These are phyloP conservation scores for Ascodesmis nigricans DNA, from an alignment of 495 filamentous ascomycete species.

Conservation along the genomic window DNA sequence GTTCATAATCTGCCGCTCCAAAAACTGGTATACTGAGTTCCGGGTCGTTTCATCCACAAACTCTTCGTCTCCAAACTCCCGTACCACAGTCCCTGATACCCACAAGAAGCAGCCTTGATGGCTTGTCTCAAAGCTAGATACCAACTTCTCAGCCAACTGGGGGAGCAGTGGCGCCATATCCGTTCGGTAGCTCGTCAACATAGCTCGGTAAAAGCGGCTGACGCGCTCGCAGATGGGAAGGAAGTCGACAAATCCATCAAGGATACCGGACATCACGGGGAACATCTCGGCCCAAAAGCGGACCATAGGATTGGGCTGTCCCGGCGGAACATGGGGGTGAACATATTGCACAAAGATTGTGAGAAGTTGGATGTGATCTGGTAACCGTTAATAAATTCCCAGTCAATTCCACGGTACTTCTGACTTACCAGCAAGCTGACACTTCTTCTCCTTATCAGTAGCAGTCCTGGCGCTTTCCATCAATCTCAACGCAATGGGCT, in stretches of 20 bases:
- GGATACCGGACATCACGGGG: constrained; percentile 59
- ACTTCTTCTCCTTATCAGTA: constrained; percentile 52
- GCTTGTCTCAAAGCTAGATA: constrained; percentile 59
- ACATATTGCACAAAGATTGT: constrained; percentile 61
- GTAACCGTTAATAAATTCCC: constrained; percentile 4
- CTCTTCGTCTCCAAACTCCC: constrained; percentile 80
- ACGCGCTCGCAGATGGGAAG: constrained; percentile 79
- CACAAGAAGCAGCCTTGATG: constrained; percentile 92
- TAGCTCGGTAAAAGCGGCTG: constrained; percentile 82
- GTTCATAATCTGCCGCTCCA: constrained; percentile 69
- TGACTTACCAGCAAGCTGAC: constrained; percentile 51
- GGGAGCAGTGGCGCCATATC: constrained; percentile 70
- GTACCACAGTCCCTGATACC: constrained; percentile 83
- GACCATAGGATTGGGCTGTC: constrained; percentile 66
- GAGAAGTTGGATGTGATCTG: constrained; percentile 74
- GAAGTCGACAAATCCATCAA: constrained; percentile 63
- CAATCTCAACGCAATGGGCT: constrained; percentile 67
- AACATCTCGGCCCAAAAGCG: constrained; percentile 91
- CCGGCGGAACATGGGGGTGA: constrained; percentile 48
- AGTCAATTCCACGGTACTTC: constrained; percentile 12
- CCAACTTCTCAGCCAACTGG: constrained; percentile 65
- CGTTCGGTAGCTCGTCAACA: constrained; percentile 86
- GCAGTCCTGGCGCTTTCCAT: constrained; percentile 74
- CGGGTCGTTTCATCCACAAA: constrained; percentile 63
- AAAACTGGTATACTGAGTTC: constrained; percentile 78